Evolutionary conservation across 164 flowering plant species (phyloP).

Genomic region (Umbellularia californica): DNA sequence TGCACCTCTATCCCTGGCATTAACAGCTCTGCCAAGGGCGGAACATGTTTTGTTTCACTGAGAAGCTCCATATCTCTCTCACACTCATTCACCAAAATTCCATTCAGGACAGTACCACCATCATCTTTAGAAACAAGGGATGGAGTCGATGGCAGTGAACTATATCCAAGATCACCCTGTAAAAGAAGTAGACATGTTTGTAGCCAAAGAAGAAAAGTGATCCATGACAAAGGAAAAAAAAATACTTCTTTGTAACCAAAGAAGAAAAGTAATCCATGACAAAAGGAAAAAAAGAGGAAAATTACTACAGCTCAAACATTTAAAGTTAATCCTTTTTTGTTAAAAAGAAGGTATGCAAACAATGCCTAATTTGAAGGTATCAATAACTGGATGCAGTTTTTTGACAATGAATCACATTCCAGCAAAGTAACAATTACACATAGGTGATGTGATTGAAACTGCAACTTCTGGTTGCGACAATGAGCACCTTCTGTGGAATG

Average conservation of each 20-base stretch:
- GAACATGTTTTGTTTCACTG: constrained; percentile 20
- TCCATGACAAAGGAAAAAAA: not conserved
- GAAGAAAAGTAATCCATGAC: not conserved
- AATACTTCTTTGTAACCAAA: not conserved
- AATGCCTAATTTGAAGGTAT: not conserved
- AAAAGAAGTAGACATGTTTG: not conserved
- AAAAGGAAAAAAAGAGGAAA: not conserved
- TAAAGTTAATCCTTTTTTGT: too few relatives aligned
- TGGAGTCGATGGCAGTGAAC: constrained; percentile 14
- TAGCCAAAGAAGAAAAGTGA: not conserved
- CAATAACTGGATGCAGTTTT: not conserved
- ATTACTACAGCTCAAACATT: not conserved
- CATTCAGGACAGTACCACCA: constrained; percentile 27
- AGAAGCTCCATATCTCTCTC: constrained; percentile 21
- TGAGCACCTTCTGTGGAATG: not conserved
- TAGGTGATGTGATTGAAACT: too few relatives aligned
- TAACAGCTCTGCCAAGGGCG: constrained; percentile 27
- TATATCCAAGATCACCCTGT: constrained; percentile 39
- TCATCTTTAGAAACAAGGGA: constrained; percentile 24
- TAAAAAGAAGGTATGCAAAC: not conserved
- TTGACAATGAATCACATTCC: not conserved
- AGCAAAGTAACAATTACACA: not conserved
- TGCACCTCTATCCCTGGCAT: constrained; percentile 15
- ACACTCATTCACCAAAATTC: constrained; percentile 26
- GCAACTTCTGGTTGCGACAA: not conserved